Base-by-base conservation (phyloP, 805 yeast genomes). In the Saturnispora ahearnii region DNA sequence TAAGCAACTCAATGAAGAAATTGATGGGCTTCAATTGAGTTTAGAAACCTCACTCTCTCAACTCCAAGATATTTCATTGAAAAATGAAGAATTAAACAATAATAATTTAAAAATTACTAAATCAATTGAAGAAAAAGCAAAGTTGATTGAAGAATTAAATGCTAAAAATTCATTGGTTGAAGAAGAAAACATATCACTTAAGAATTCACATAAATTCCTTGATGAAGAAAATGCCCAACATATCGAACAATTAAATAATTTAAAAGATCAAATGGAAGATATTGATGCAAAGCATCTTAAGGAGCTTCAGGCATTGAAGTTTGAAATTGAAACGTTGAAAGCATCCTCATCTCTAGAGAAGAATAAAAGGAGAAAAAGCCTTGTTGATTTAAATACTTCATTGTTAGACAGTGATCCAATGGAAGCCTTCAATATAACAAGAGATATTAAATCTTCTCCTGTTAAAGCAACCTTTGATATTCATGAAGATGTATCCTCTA, bases 1-100 rank as follows among this genome's bases (percentile, higher is more conserved):
- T 21, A 48, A 48, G 15, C 26, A 48, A 6, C 51, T 48, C 6
- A 24, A 15, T 37, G 51, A 48, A 30, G 45, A 47, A 34, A 41
- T 41, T 41, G 50, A 47, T 12, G 45, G 50, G 22, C 41, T 40
- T 31, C 13, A 33, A 15, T 24, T 21, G 10, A 44, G 13, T 18
- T 41, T 33, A 11, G 22, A 47, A 22, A 37, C 13, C 6, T 21
- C 12, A 12, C 22, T 26, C 10, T 11, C 13, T 3, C n/a, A 24
- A 28, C 3, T 40, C 9, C 8, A 38, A 12, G 11, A 22, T 24
- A 22, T 6, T 26, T 3, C 7, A 22, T 24, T 12, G 11, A 29
- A 38, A 12, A 22, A 31, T 5, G 26, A 22, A 7, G 15, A 24
- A 12, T 7, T 41, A 9, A 15, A n/a, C n/a, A 22, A 13, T 9